These are phyloP conservation scores for Lumnitzera littorea DNA, from an alignment of 345 rosid species.

Conservation along the genomic window DNA sequence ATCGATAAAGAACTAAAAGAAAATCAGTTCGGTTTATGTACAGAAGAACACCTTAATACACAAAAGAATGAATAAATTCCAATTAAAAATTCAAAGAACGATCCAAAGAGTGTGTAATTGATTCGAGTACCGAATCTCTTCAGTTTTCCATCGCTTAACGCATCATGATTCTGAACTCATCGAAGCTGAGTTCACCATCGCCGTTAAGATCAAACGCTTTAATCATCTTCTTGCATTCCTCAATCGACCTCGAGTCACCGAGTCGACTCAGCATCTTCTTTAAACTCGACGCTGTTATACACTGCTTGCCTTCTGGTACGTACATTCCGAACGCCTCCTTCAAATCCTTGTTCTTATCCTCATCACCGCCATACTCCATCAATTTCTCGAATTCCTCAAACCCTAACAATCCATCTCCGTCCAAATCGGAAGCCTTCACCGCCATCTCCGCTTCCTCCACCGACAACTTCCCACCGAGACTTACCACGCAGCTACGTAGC, in stretches of 20 bases:
- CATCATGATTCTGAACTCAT: conserved; percentile 69
- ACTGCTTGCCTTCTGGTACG: conserved; percentile 39
- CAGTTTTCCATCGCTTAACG: conserved; percentile 4
- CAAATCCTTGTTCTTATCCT: conserved; percentile 35
- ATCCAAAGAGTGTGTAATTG: background rate
- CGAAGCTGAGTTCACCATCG: conserved; percentile 62
- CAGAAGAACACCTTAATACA: too few species aligned
- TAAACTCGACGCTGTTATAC: conserved; percentile 52
- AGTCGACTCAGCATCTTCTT: conserved; percentile 44
- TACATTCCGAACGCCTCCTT: conserved; percentile 56
- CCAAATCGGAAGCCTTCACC: conserved; percentile 35
- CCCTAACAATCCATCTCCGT: conserved; percentile 59
- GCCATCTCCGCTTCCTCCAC: conserved; percentile 49
- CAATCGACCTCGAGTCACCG: conserved; percentile 38
- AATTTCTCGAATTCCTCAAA: conserved; percentile 45
- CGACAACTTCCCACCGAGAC: conserved; percentile 38
- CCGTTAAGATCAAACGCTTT: conserved; percentile 53
- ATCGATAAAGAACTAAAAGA: too few species aligned
- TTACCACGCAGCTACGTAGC: conserved; percentile 39
- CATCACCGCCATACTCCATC: conserved; percentile 37
- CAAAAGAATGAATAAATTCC: too few species aligned
- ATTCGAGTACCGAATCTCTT: too few species aligned
- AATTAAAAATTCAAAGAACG: background rate
- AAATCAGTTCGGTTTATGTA: too few species aligned
- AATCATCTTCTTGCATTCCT: conserved; percentile 58